Conservation (phyloP, 306 rosid genomes). For the Ormosia emarginata region DNA sequence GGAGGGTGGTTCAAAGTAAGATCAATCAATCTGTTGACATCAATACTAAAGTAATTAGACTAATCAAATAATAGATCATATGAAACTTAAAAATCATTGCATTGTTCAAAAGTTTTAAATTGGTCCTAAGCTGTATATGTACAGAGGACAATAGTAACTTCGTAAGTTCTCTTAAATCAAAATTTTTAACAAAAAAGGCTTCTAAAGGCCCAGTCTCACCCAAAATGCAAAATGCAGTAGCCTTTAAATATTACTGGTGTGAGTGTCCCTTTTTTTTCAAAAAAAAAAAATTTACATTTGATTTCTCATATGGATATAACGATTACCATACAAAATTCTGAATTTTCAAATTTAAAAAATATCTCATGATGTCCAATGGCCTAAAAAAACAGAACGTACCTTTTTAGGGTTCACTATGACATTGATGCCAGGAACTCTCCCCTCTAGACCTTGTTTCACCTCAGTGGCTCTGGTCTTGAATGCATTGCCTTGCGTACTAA, state of each 20-base stretch:
- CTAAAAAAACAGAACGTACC: slow-evolving; percentile 29
- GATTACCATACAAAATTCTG: background rate
- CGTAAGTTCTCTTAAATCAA: background rate
- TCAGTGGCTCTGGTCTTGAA: slow-evolving; percentile 50
- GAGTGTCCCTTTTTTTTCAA: background rate
- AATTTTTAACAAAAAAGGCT: background rate
- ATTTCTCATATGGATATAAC: background rate
- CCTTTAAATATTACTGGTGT: background rate
- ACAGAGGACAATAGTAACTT: background rate
- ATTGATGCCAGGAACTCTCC: slow-evolving; percentile 40
- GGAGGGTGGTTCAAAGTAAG: background rate
- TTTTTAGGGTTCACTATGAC: slow-evolving; percentile 54
- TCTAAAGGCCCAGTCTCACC: background rate
- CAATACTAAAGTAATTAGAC: background rate
- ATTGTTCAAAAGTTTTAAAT: background rate
- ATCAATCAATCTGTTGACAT: background rate
- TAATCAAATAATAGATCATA: background rate
- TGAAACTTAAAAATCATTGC: background rate
- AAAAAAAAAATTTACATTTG: background rate
- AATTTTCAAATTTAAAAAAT: background rate
- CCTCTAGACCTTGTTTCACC: slow-evolving; percentile 48
- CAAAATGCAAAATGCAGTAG: background rate
- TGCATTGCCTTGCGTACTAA: slow-evolving; percentile 48
- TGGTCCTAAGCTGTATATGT: background rate
- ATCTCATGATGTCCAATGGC: background rate